A percentile compares a stretch with the other conserved stretches of the same genome.
phyloP scores from a whole-genome alignment of 2,329 filamentous ascomycete species.

The Taxawa tesnikishii region DNA sequence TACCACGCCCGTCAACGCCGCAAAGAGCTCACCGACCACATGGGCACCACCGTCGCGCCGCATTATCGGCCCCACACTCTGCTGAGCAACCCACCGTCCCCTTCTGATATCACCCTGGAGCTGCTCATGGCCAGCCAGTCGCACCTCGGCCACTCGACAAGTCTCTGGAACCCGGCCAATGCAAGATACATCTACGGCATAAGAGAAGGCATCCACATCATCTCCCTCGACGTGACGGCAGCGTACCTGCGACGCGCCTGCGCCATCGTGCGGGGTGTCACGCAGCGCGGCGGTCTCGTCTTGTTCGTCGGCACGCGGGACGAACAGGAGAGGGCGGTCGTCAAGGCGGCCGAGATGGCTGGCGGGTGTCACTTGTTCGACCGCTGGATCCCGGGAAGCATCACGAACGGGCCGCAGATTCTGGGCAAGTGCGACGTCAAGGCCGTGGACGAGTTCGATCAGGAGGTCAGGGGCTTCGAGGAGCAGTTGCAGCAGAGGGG shows the following conservation, averaged over 20 bases:
- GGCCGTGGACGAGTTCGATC: constrained; percentile 67
- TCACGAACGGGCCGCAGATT: constrained; percentile 89
- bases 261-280: constrained; percentile 81
- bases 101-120: constrained; percentile 77
- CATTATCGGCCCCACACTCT: constrained; percentile 56
- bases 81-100: constrained; percentile 58
- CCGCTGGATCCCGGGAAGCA: constrained; percentile 80
- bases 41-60: constrained; percentile 28
- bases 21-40: constrained; percentile 20
- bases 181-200: constrained; percentile 89
- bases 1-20: constrained; percentile 30
- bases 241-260: constrained; percentile 84
- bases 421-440: constrained; percentile 57
- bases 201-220: constrained; percentile 80
- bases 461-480: constrained; percentile 51
- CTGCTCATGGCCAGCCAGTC: constrained; percentile 77
- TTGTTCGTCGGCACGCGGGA: constrained; percentile 81
- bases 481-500: constrained; percentile 49
- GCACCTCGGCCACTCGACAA: constrained; percentile 82
- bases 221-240: constrained; percentile 78
- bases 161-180: constrained; percentile 90
- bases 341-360: constrained; percentile 66
- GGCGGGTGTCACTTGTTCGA: constrained; percentile 80
- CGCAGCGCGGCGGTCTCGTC: constrained; percentile 69
- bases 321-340: constrained; percentile 70